phyloP scores from a whole-genome alignment of 2,329 filamentous ascomycete species.

The Aspergillus sp. region DNA sequence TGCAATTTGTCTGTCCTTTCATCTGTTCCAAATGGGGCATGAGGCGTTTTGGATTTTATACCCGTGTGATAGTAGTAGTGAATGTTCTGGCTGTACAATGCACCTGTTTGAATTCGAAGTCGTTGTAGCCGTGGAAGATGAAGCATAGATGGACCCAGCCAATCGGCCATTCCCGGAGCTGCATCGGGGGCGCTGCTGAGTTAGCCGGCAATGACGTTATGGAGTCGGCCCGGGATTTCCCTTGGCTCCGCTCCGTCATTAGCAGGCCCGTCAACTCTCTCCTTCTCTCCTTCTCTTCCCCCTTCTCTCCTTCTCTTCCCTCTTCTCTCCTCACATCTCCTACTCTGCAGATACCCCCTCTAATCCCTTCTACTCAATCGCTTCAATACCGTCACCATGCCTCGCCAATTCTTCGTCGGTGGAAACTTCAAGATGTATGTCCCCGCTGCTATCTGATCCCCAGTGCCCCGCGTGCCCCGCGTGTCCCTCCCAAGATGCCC shows the following conservation, averaged over 20 bases:
- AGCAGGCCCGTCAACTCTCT: not conserved
- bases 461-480: conserved; percentile 20
- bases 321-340: conserved; percentile 2
- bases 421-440: conserved; percentile 99
- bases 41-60: too few species aligned
- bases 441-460: conserved; percentile 5
- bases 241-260: conserved; percentile 5
- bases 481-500: too few species aligned
- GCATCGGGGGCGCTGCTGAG: not conserved
- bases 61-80: too few species aligned
- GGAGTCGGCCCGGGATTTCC: conserved; percentile 12
- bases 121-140: too few species aligned
- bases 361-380: conserved; percentile 4
- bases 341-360: conserved; percentile 1
- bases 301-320: conserved; percentile 5
- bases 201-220: not conserved
- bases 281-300: conserved; percentile 4
- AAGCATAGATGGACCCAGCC: too few species aligned
- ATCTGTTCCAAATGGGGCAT: too few species aligned
- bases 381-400: conserved; percentile 58
- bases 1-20: too few species aligned
- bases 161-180: not conserved
- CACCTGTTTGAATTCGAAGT: too few species aligned
- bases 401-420: conserved; percentile 93
- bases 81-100: too few species aligned